phyloP scores from a whole-genome alignment of 306 rosid genomes.

The Senna tora region DNA sequence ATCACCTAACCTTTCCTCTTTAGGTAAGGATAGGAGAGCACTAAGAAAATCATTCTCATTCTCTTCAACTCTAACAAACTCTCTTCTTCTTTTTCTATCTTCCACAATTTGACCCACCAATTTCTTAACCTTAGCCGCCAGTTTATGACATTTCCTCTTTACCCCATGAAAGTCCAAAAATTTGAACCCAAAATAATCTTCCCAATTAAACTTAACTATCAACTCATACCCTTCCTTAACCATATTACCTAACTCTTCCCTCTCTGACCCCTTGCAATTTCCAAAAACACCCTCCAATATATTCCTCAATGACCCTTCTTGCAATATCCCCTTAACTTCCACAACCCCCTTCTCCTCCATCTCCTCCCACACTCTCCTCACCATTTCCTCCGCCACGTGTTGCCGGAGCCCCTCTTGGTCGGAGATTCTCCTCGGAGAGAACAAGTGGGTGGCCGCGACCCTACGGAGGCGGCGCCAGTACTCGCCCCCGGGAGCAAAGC shows the following conservation, averaged over 20 bases:
- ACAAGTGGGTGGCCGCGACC: constrained; percentile 68
- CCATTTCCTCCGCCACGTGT: constrained; percentile 56
- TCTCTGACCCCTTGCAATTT: constrained; percentile 17
- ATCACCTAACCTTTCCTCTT: constrained; percentile 59
- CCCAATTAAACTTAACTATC: constrained; percentile 62
- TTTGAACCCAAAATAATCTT: constrained; percentile 68
- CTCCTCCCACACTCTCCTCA: constrained; percentile 33
- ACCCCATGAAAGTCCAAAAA: constrained; percentile 83
- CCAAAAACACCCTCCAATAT: constrained; percentile 87
- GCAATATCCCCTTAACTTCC: constrained; percentile 54
- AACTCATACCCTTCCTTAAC: constrained; percentile 81
- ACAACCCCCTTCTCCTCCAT: constrained; percentile 60
- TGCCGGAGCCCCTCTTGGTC: constrained; percentile 56
- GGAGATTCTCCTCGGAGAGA: constrained; percentile 68
- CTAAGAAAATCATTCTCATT: constrained; percentile 66
- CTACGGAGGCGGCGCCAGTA: constrained; percentile 81
- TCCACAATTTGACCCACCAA: constrained; percentile 63
- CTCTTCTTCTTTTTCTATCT: constrained; percentile 44
- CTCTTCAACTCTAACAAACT: constrained; percentile 7
- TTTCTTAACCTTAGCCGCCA: constrained; percentile 58
- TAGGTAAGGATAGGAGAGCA: constrained; percentile 65
- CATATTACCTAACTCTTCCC: constrained; percentile 50
- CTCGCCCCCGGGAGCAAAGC: constrained; percentile 74
- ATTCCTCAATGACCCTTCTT: constrained; percentile 66
- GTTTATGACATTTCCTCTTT: constrained; percentile 67